Evolutionary conservation across 2,329 filamentous ascomycete species (phyloP), one percentile per base, ranked within the genome.

Genomic region (Hortaea sp.): DNA sequence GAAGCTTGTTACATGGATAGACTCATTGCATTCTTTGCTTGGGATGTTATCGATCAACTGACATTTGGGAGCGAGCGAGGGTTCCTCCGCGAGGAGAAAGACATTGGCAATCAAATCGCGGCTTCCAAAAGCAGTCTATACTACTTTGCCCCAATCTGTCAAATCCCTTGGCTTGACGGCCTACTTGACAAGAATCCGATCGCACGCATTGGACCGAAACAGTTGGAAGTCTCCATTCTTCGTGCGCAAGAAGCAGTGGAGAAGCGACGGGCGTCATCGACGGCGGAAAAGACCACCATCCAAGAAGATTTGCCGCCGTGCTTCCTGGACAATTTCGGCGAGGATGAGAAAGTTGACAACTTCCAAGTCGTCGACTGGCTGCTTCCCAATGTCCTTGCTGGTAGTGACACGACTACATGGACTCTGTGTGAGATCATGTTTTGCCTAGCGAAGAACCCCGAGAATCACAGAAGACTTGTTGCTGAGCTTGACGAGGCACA

Each of bases 371-470:
- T 47, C 11, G 42, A 38, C 4, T 48, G 48, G 39, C 37, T 47
- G 2, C 32, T 44, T 10, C 79, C 67, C 78, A 78, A 56, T 68
- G 81, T 29, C 12, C 55, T 61, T 34, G 62, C 63, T 9, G 63
- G 63, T 3, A 55, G 54, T 28, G 62, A 66, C 45, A 66, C 65
- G 4, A 67, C 64, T 2, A 64, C 64, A 5, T 65, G 63, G 28
- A 53, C 60, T 1, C 48, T 69, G 2, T 55, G 62, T 1, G 56
- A 64, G 1, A 52, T 66, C 30, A 47, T 69, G 32, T 64, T 66
- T 42, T 52, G 60, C 30, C 57, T 69, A 7, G 6, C 30, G 28
- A 45, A 45, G 43, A 45, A 40, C 20, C 37, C 43, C 11, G 32
- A 11, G 6, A 39, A 38, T 10, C 30, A 44, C 27, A 37, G 12